Conservation (phyloP, 2,329 filamentous ascomycete species). For the Neopestalotiopsis sp. region DNA sequence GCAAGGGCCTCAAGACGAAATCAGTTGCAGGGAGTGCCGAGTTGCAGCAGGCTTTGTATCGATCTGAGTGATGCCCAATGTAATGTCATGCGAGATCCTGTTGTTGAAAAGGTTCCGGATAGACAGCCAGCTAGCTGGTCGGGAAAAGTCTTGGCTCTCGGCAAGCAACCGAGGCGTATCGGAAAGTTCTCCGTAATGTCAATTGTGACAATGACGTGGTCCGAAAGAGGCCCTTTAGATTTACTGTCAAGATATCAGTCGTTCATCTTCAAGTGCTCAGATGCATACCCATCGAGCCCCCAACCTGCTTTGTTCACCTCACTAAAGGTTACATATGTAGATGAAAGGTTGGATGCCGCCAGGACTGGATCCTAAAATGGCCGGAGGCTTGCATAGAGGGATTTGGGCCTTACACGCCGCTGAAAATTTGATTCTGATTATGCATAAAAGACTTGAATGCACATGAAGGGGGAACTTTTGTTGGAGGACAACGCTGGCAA, state of each 20-base stretch:
- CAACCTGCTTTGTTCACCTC: background rate
- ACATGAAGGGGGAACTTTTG: background rate
- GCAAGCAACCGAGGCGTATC: background rate
- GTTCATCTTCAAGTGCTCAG: background rate
- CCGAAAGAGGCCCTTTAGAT: background rate
- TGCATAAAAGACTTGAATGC: background rate
- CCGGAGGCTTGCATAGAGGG: background rate
- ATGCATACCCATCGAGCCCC: background rate
- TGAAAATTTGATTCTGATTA: too few species aligned
- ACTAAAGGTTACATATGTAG: background rate
- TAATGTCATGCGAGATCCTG: background rate
- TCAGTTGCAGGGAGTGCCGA: background rate
- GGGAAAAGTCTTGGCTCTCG: background rate
- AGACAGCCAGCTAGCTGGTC: background rate
- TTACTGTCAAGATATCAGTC: background rate
- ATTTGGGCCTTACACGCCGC: too few species aligned
- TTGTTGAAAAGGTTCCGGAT: background rate
- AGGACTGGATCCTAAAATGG: background rate
- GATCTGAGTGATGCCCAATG: background rate
- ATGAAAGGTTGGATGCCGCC: background rate
- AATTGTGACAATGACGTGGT: background rate
- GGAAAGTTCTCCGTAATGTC: background rate
- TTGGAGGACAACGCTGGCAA: background rate
- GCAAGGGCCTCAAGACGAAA: background rate
- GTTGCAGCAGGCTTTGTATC: background rate